These are phyloP conservation scores for Cymbopogon flexuosus DNA, from an alignment of 202 grass and related monocot species.

Conservation along the genomic window DNA sequence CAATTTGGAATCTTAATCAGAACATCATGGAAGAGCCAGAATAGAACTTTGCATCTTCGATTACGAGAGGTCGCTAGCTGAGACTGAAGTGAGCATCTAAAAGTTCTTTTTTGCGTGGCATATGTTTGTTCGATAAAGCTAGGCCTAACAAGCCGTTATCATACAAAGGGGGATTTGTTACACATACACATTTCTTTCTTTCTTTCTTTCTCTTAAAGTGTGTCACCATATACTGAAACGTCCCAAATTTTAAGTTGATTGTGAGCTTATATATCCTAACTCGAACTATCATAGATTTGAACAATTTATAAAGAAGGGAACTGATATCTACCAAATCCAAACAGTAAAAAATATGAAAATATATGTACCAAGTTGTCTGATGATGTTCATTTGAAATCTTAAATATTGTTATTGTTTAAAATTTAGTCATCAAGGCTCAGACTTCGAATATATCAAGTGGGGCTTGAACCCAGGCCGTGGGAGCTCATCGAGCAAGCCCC, in stretches of 20 bases:
- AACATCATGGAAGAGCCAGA: neutral
- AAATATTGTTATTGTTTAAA: neutral
- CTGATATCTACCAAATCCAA: neutral
- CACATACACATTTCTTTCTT: neutral
- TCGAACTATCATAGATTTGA: neutral
- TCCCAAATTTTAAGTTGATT: neutral
- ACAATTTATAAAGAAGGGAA: neutral
- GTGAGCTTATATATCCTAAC: neutral
- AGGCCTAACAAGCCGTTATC: neutral
- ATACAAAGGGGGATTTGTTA: neutral
- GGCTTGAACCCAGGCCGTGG: neutral
- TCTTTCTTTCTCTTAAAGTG: neutral
- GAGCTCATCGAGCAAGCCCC: neutral
- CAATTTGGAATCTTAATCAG: neutral
- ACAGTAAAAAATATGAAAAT: neutral
- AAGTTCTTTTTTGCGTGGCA: neutral
- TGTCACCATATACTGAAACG: neutral
- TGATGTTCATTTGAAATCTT: neutral
- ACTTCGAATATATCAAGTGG: too few species aligned
- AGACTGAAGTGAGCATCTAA: constrained; percentile 7
- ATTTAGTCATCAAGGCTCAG: neutral
- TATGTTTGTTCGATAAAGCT: neutral
- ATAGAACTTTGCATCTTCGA: constrained; percentile 15
- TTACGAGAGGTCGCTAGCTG: neutral
- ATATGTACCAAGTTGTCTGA: neutral